Evolutionary conservation across 768 basidiomycete species (phyloP), one percentile per base, ranked within the genome.

Genomic region (Lentinus tigrinus): DNA sequence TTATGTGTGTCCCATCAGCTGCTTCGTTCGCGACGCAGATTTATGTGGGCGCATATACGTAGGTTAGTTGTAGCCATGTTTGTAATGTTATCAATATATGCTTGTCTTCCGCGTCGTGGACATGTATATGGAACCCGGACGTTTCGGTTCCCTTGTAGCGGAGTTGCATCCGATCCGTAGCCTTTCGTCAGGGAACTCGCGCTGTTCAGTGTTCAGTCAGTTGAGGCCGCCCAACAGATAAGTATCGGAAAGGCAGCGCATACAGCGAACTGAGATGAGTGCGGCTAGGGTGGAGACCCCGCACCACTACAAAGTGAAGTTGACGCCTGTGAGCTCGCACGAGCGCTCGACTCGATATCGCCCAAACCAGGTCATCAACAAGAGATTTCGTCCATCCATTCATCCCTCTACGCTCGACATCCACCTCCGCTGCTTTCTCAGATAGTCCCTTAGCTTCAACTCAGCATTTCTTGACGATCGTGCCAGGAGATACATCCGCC

Each of bases 341-440:
- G 37, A 28, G 46, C 47, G 43, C 40, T 21, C 28, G 16, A 17
- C n/a, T 38, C 8, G 28, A 34, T 47, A 34, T 43, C 34, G 46
- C 40, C 63, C 63, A 64, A 64, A 64, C 59, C 58, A 54, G 63
- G 63, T 58, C 63, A 64, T 57, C 62, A 56, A 49, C 58, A 48
- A 37, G 47, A 42, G 58, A 59, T 51, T 59, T 46, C 58, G 44
- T 36, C 48, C 37, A 55, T 54, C 56, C 61, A 57, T 54, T 62
- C 55, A 54, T 55, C 26, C 27, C 2, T 21, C 28, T 27, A 17
- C 28, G n/a, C 46, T 51, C 52, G 16, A 38, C 40, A 38, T 42
- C n/a, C 44, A 52, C 37, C 38, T 27, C 47, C 47, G 19, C 31
- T 34, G 24, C 23, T 40, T 46, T 23, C 27, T 27, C 44, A 19